Evolutionary conservation across 768 basidiomycete species (phyloP), one percentile per base, ranked within the genome.

Genomic region (Mycena filopes): DNA sequence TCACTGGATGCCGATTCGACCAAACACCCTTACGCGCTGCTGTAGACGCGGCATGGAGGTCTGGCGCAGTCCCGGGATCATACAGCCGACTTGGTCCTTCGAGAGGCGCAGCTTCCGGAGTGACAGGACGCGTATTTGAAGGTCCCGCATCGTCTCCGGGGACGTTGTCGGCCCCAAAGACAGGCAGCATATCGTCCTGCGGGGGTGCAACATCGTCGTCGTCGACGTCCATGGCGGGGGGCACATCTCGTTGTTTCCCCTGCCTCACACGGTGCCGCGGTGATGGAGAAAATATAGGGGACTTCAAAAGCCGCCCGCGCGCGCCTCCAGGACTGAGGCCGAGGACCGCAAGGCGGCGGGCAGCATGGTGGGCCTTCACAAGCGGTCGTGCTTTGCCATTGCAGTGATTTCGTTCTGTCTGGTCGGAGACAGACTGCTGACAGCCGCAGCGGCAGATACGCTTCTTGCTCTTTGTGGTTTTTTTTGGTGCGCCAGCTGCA

Each of bases 321-420:
- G n/a, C 49, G 2, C n/a, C n/a, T n/a, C n/a, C n/a, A n/a, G 59
- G 59, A 36, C 59, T 60, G 1, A 60, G 59, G 9, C 59, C 49
- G 2, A 60, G 58, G 2, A 60, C 36, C 16, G 20, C 18, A 3
- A 51, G 59, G 2, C 59, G 59, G 2, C 59, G 59, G 8, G 49
- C 48, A 36, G 59, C 59, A 23, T 33, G 38, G 16, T 51, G 38
- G 3, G 51, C 51, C 28, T 51, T 60, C 16, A 53, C 59, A 5
- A 60, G 29, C 5, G 65, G 65, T 12, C 23, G 21, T 1, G 65
- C 41, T 23, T 38, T 50, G 10, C 63, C 63, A 13, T 42, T 28
- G 20, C 59, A 29, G 29, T 60, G 57, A 47, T 53, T 65, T 6
- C 20, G 63, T 28, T 50, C 56, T 0, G 57, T 65, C n/a, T 45